Percentiles rank a stretch among this genome's conserved stretches.
phyloP scores from a whole-genome alignment of 495 filamentous ascomycete genomes.

The Trichoderma virens region DNA sequence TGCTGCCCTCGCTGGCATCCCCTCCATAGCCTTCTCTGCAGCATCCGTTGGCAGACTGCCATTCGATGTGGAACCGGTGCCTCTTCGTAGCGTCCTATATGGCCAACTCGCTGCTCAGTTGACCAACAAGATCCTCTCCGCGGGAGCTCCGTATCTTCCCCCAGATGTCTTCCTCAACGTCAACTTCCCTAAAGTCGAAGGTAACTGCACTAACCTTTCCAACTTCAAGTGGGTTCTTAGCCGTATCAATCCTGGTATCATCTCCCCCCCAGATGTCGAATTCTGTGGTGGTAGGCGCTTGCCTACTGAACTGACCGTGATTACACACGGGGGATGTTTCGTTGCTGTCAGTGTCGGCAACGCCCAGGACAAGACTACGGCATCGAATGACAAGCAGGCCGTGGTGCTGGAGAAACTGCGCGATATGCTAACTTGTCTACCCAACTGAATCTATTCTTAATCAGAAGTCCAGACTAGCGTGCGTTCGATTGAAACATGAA shows the following conservation, averaged over 20 bases:
- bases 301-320: conserved; percentile 48
- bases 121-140: conserved; percentile 41
- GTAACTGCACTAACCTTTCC: conserved; percentile 34
- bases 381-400: conserved; percentile 45
- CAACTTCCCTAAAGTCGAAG: conserved; percentile 50
- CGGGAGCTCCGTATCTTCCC: conserved; percentile 55
- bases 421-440: conserved; percentile 41
- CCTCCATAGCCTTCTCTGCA: conserved; percentile 58
- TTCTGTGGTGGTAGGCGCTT: conserved; percentile 48
- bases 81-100: conserved; percentile 48
- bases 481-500: background rate
- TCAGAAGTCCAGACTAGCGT: background rate
- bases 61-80: conserved; percentile 40
- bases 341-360: conserved; percentile 57
- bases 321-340: conserved; percentile 44
- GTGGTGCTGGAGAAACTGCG: conserved; percentile 48
- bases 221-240: conserved; percentile 56
- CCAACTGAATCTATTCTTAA: background rate
- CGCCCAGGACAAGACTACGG: conserved; percentile 50
- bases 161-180: conserved; percentile 55
- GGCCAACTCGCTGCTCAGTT: conserved; percentile 52
- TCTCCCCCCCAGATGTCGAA: conserved; percentile 46
- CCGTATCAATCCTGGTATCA: conserved; percentile 44
- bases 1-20: conserved; percentile 47
- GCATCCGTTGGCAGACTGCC: conserved; percentile 39